These are phyloP conservation scores for Phytophthora cactorum DNA, from an alignment of 352 stramenopile genomes.

Conservation along the genomic window DNA sequence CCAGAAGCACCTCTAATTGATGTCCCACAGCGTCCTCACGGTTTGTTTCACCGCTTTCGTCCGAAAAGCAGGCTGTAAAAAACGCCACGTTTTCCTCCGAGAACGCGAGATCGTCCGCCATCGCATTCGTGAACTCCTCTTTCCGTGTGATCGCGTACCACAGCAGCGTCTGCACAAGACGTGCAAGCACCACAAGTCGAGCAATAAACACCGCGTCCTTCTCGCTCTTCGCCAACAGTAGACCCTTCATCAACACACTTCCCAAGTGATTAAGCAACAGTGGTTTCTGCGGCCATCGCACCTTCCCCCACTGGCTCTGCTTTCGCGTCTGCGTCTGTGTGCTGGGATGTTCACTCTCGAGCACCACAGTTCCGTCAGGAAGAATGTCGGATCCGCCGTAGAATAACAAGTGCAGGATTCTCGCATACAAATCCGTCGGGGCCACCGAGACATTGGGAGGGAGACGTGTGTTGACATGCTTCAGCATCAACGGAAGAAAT, in stretches of 20 bases:
- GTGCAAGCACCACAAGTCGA: constrained; percentile 70
- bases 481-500: constrained; percentile 76
- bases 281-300: constrained; percentile 78
- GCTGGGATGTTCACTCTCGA: constrained; percentile 79
- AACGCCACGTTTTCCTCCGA: constrained; percentile 62
- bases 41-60: constrained; percentile 18
- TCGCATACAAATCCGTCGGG: constrained; percentile 33
- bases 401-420: constrained; percentile 71
- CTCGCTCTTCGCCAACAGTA: constrained; percentile 63
- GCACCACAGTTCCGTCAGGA: constrained; percentile 63
- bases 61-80: constrained; percentile 60
- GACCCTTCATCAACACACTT: constrained; percentile 72
- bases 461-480: constrained; percentile 49
- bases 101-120: constrained; percentile 60
- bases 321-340: constrained; percentile 90
- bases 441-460: constrained; percentile 32
- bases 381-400: constrained; percentile 80
- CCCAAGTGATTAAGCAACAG: constrained; percentile 77
- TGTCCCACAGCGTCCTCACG: constrained; percentile 33
- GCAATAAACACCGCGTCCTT: constrained; percentile 67
- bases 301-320: constrained; percentile 85
- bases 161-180: constrained; percentile 76
- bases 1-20: constrained; percentile 41
- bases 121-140: constrained; percentile 64
- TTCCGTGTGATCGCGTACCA: constrained; percentile 75